phyloP scores from a whole-genome alignment of 371 early-diverging fungal species.

The Mortierella polycephala region DNA sequence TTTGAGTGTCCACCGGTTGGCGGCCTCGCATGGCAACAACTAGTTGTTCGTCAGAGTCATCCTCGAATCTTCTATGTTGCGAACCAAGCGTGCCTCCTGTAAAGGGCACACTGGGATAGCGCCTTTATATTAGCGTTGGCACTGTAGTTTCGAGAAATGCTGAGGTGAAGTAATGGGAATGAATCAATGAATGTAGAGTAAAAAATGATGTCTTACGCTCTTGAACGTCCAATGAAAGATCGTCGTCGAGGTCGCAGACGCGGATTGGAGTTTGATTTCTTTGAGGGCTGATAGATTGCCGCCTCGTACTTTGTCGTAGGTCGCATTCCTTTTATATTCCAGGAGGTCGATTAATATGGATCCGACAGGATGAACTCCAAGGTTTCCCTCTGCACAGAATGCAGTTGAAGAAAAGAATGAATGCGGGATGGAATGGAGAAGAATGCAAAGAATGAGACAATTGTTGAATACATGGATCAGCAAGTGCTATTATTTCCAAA shows the following conservation, averaged over 20 bases:
- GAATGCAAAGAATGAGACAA: no score
- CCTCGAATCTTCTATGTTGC: conserved; percentile 25
- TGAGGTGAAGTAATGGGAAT: neutral
- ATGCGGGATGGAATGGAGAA: no score
- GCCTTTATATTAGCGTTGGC: no score
- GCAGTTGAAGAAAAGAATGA: no score
- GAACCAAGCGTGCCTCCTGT: conserved; percentile 42
- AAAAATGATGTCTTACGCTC: conserved; percentile 30
- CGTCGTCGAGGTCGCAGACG: conserved; percentile 40
- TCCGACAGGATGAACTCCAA: neutral
- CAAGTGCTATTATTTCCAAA: no score
- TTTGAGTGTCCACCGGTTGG: conserved; percentile 12
- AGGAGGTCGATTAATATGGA: conserved; percentile 4
- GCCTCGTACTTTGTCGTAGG: conserved; percentile 34
- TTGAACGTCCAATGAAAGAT: conserved; percentile 43
- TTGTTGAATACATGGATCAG: no score
- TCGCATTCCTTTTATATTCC: conserved; percentile 21
- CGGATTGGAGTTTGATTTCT: conserved; percentile 15
- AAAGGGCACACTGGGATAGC: conserved; percentile 31
- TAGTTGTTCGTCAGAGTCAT: conserved; percentile 35
- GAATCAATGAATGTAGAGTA: neutral
- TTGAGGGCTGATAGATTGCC: conserved; percentile 19
- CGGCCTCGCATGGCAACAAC: conserved; percentile 35
- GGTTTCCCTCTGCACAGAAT: neutral
- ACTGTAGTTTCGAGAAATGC: neutral